These are phyloP conservation scores for Naumovozyma baii DNA, from an alignment of 805 yeast genomes.

Conservation along the genomic window DNA sequence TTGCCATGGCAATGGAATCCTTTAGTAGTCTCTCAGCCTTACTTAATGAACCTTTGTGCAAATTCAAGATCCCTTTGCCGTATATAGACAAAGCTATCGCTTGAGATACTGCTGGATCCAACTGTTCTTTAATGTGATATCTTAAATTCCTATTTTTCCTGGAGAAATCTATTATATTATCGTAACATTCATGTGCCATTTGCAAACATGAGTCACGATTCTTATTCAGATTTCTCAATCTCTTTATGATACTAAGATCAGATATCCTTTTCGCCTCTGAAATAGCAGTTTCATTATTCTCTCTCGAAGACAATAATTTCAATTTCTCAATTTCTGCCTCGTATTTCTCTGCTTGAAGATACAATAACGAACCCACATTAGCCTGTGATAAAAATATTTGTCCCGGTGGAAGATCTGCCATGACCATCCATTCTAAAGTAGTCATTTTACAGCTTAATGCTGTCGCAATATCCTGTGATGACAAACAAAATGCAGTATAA, in stretches of 20 bases:
- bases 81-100: slow-evolving; percentile 73
- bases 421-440: slow-evolving; percentile 63
- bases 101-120: slow-evolving; percentile 43
- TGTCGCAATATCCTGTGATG: slow-evolving; percentile 54
- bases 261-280: slow-evolving; percentile 10
- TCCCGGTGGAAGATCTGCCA: slow-evolving; percentile 57
- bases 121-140: slow-evolving; percentile 27
- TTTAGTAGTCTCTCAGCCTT: slow-evolving; percentile 52
- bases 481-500: slow-evolving; percentile 58
- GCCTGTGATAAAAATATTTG: slow-evolving; percentile 57
- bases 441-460: slow-evolving; percentile 54
- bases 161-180: slow-evolving; percentile 35
- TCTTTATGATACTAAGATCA: slow-evolving; percentile 18
- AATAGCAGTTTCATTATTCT: neutral
- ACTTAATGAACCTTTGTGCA: slow-evolving; percentile 48
- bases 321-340: slow-evolving; percentile 38
- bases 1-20: slow-evolving; percentile 63
- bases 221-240: slow-evolving; percentile 18
- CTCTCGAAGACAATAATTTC: slow-evolving; percentile 7
- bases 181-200: slow-evolving; percentile 34
- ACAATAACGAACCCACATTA: slow-evolving; percentile 60
- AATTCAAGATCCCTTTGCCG: slow-evolving; percentile 71
- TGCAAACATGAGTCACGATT: slow-evolving; percentile 25
- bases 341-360: slow-evolving; percentile 54
- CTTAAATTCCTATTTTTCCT: slow-evolving; percentile 29